Evolutionary conservation across 2,329 filamentous ascomycete species (phyloP).

Genomic region (Colletotrichum euphorbiae): DNA sequence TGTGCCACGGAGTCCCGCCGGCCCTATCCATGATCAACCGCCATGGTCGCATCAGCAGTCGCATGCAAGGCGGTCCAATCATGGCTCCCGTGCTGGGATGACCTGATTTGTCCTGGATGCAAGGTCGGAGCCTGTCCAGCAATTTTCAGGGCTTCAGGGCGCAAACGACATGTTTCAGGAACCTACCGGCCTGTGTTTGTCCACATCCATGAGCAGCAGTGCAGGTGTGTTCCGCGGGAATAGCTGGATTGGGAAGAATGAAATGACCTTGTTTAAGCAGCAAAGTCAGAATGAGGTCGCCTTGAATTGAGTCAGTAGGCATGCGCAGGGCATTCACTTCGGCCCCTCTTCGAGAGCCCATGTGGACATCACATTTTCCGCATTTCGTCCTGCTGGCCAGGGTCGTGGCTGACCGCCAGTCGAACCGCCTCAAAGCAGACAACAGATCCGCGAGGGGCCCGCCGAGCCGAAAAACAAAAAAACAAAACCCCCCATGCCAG

Average conservation of each 20-base stretch:
- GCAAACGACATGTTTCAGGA: conserved; percentile 31
- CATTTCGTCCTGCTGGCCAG: conserved; percentile 3
- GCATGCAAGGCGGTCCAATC: conserved; percentile 17
- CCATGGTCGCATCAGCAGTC: conserved; percentile 7
- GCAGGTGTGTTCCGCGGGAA: not conserved
- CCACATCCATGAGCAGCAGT: not conserved
- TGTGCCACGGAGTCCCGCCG: conserved; percentile 15
- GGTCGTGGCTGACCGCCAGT: conserved; percentile 26
- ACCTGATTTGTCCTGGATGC: conserved; percentile 25
- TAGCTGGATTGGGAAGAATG: not conserved
- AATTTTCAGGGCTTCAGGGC: conserved; percentile 3
- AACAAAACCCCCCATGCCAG: not conserved
- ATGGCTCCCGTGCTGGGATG: conserved; percentile 25
- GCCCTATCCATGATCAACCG: conserved; percentile 23
- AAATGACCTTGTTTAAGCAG: not conserved
- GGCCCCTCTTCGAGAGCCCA: conserved; percentile 8
- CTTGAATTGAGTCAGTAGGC: not conserved
- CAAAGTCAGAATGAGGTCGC: not conserved
- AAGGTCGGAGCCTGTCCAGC: conserved; percentile 18
- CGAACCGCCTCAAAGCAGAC: conserved; percentile 7
- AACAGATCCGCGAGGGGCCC: conserved; percentile 15
- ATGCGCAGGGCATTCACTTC: not conserved
- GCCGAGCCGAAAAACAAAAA: conserved; percentile 12
- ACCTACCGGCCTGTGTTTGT: conserved; percentile 4
- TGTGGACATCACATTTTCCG: conserved; percentile 13